Conservation (phyloP, 2,329 filamentous ascomycete genomes). For the Aspergillus sojae region DNA sequence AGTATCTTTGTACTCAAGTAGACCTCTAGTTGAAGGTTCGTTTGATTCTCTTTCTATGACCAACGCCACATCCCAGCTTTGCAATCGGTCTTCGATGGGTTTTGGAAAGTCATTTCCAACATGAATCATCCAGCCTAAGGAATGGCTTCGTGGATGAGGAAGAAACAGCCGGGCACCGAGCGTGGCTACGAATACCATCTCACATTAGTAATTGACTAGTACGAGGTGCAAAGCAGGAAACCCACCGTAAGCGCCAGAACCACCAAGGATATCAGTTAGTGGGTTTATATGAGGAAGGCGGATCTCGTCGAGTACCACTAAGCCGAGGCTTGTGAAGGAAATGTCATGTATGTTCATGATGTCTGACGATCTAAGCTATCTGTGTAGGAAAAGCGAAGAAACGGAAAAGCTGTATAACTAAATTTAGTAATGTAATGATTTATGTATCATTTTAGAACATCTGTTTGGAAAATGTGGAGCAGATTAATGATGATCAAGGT, state of each 20-base stretch:
- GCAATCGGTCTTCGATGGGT: constrained; percentile 11
- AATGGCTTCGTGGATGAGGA: constrained; percentile 14
- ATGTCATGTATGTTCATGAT: neutral
- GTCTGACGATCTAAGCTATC: neutral
- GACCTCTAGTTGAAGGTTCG: constrained; percentile 25
- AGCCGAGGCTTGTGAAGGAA: constrained; percentile 36
- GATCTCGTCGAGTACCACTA: constrained; percentile 41
- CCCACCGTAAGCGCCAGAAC: constrained; percentile 36
- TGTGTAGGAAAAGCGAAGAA: neutral
- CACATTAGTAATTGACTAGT: neutral
- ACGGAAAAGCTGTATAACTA: too few relatives aligned
- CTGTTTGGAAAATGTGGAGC: too few relatives aligned
- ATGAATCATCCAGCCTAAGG: constrained; percentile 27
- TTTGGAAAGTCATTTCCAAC: constrained; percentile 30
- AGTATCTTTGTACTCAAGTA: constrained; percentile 31
- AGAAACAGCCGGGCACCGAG: constrained; percentile 32
- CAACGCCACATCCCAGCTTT: constrained; percentile 22
- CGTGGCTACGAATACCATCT: constrained; percentile 17
- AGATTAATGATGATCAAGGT: too few relatives aligned
- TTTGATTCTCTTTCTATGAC: constrained; percentile 12
- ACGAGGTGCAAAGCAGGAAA: neutral
- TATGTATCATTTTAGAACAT: too few relatives aligned
- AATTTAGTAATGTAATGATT: too few relatives aligned
- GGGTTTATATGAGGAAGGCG: constrained; percentile 26
- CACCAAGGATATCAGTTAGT: constrained; percentile 33